Evolutionary conservation across 495 filamentous ascomycete genomes (phyloP).

Genomic region (Elaphomyces granulatus): DNA sequence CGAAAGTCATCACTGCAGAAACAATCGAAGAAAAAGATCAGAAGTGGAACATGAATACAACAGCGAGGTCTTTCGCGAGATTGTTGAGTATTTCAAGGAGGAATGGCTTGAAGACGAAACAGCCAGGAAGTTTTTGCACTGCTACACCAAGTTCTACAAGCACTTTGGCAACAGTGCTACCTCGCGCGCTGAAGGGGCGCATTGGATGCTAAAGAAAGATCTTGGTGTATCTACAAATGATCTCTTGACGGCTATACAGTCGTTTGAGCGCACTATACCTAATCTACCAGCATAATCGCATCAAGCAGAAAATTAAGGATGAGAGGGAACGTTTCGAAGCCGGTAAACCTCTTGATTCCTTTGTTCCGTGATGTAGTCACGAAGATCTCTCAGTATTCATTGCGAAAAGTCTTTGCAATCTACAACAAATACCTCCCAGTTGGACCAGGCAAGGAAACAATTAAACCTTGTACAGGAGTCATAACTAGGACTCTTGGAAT

Average conservation of each 20-base stretch:
- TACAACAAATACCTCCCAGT: not conserved
- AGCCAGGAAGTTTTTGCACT: not conserved
- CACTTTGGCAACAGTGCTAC: slow-evolving; percentile 1
- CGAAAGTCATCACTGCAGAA: not conserved
- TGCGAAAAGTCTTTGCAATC: not conserved
- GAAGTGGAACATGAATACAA: not conserved
- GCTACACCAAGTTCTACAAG: not conserved
- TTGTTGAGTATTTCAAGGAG: slow-evolving; percentile 1
- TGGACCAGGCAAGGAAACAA: not conserved
- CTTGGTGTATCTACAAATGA: not conserved
- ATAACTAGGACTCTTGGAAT: not conserved
- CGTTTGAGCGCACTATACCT: not conserved
- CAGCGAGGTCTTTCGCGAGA: not conserved
- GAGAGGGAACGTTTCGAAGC: not conserved
- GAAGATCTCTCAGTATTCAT: not conserved
- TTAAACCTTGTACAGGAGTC: not conserved
- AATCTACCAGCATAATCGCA: not conserved
- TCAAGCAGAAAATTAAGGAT: not conserved
- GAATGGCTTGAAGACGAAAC: slow-evolving; percentile 1
- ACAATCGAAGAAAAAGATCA: not conserved
- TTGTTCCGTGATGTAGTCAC: not conserved
- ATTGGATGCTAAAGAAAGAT: not conserved
- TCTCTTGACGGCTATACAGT: not conserved
- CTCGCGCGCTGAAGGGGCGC: not conserved
- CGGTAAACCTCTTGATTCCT: not conserved